Base-by-base conservation (phyloP, 495 filamentous ascomycete species). In the Talaromyces nanjingensis region DNA sequence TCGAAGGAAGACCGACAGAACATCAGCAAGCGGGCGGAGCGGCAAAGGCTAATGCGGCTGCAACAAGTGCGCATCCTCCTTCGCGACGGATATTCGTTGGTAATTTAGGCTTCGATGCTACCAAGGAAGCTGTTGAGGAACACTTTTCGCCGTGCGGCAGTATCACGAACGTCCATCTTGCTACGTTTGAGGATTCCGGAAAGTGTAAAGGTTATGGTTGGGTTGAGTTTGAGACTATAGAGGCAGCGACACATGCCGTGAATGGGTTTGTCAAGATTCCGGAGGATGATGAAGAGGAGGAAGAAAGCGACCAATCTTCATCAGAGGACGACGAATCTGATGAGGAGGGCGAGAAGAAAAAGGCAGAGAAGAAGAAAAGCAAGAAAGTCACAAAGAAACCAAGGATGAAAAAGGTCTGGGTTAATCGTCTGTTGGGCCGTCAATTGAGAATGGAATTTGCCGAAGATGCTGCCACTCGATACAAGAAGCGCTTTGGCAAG, bases 161-260 rank as follows among this genome's bases (percentile, higher is more conserved):
- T 56, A 81, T 99, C 62, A 76, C 80, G 37, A 89, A 89, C 75
- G 81, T 92, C 66, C 91, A 93, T 72, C 77, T 96, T 55, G 96
- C 96, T 2, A 96, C 93, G 0, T 99, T 99, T 70, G 91, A 98
- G 73, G 96, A 99, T 70, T 86, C 87, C 45, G 96, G 94, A 27
- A 98, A 98, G 78, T 98, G 96, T 79, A 97, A 97, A 78, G 94
- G 94, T 1, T 99, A 90, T 79, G 93, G 88, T 20, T 98, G 94
- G 90, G 86, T 98, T 56, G 88, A 89, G 45, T 99, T 98, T 76
- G 86, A 87, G 70, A 87, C 91, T 25, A 66, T 91, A 18, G 87
- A 89, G 20, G 84, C 87, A 0, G 91, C 90, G 0, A 79, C 86
- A 67, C 85, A 84, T 69, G 94, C 92, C 7, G 91, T 96, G 66